Evolutionary conservation across 768 basidiomycete species (phyloP).

Genomic region (Lactifluus volemus): DNA sequence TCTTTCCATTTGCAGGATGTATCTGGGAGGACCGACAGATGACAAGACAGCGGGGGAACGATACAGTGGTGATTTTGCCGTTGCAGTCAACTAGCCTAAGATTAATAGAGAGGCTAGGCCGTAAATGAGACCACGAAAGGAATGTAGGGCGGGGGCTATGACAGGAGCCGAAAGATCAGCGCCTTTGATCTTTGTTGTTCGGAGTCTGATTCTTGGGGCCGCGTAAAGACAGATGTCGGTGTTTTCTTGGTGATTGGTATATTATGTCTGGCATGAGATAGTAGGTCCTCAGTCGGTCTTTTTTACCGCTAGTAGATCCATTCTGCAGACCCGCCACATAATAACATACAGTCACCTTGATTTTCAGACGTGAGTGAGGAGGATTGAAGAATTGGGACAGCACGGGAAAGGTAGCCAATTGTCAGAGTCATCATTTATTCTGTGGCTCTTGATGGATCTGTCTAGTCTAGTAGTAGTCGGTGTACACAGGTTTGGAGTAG

Average conservation of each 20-base stretch:
- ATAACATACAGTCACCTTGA: not conserved
- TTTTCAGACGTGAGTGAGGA: not conserved
- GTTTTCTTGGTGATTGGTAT: not conserved
- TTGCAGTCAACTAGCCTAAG: not conserved
- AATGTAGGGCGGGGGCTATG: not conserved
- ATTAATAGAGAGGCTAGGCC: not conserved
- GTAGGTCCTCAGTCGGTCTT: not conserved
- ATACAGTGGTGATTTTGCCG: not conserved
- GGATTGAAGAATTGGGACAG: not conserved
- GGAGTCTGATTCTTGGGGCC: not conserved
- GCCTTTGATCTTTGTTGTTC: conserved; percentile 1
- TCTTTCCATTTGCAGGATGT: not conserved
- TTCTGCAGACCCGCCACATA: not conserved
- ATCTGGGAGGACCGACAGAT: not conserved
- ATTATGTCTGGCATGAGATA: not conserved
- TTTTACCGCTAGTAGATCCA: not conserved
- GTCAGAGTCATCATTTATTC: not conserved
- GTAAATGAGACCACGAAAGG: not conserved
- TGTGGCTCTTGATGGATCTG: not conserved
- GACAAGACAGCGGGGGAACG: not conserved
- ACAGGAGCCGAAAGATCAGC: not conserved
- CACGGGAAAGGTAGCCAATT: not conserved
- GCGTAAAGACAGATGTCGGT: not conserved
- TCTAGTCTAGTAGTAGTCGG: not conserved
- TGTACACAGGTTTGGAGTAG: not conserved